A percentile compares a stretch with the other conserved stretches of the same genome.
These are phyloP conservation scores for Parascedosporium putredinis DNA, from an alignment of 2,329 filamentous ascomycete species.

Conservation along the genomic window DNA sequence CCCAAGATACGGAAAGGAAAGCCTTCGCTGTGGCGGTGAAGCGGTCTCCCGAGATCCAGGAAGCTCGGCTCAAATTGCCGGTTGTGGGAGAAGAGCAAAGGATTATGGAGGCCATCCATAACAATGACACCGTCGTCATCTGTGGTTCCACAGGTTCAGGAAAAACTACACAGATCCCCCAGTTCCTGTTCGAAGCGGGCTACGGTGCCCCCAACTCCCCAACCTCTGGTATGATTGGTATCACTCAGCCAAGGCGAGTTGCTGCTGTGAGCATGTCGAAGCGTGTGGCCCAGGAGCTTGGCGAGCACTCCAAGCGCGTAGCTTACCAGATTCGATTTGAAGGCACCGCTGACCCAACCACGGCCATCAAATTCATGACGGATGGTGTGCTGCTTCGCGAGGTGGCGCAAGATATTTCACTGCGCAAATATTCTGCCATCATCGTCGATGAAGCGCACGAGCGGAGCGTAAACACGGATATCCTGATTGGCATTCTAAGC, in stretches of 20 bases:
- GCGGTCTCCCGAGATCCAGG: slow-evolving; percentile 64
- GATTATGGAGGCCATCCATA: slow-evolving; percentile 96
- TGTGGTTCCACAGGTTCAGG: slow-evolving; percentile 94
- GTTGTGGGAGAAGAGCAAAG: slow-evolving; percentile 93
- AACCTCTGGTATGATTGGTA: slow-evolving; percentile 83
- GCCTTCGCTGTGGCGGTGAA: slow-evolving; percentile 65
- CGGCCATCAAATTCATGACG: slow-evolving; percentile 97
- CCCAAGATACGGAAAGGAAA: slow-evolving; percentile 53
- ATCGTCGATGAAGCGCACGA: slow-evolving; percentile 97
- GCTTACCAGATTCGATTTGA: slow-evolving; percentile 96
- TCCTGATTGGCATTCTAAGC: slow-evolving; percentile 94
- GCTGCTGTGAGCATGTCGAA: slow-evolving; percentile 96
- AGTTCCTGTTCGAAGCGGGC: slow-evolving; percentile 90
- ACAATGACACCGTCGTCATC: slow-evolving; percentile 79
- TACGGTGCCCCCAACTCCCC: slow-evolving; percentile 71
- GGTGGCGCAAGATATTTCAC: slow-evolving; percentile 75
- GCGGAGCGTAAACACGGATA: slow-evolving; percentile 93
- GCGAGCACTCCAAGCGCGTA: slow-evolving; percentile 64
- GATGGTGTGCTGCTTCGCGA: slow-evolving; percentile 92
- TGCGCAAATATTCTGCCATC: slow-evolving; percentile 85
- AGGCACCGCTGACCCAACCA: slow-evolving; percentile 66
- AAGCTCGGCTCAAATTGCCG: slow-evolving; percentile 67
- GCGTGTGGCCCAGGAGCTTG: slow-evolving; percentile 78
- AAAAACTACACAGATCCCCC: slow-evolving; percentile 94
- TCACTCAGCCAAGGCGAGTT: slow-evolving; percentile 90